Evolutionary conservation across 306 rosid genomes (phyloP).

Genomic region (Potentilla sterilis): DNA sequence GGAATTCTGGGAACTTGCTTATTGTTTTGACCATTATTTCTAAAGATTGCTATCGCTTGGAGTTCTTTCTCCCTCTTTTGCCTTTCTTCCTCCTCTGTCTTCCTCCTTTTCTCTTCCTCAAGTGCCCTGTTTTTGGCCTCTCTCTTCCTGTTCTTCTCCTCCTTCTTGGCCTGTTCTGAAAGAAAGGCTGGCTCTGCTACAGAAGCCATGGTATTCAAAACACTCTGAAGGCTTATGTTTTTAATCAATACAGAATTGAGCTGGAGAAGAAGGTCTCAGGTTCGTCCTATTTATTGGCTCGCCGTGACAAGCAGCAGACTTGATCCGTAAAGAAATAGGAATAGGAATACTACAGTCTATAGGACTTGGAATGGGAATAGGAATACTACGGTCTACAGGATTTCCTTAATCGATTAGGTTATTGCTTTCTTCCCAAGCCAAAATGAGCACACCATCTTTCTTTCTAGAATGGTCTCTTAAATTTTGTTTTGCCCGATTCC

Average conservation of each 20-base stretch:
- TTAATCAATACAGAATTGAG: neutral
- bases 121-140: neutral
- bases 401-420: neutral
- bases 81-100: neutral
- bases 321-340: neutral
- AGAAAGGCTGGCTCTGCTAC: neutral
- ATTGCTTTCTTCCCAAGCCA: neutral
- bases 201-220: neutral
- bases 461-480: neutral
- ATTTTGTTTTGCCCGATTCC: neutral
- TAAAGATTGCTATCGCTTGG: neutral
- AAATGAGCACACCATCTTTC: neutral
- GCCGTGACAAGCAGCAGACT: neutral
- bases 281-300: neutral
- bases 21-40: neutral
- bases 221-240: neutral
- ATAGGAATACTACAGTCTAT: neutral
- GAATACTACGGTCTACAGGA: neutral
- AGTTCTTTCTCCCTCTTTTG: neutral
- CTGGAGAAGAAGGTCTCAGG: neutral
- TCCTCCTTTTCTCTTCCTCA: neutral
- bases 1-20: neutral
- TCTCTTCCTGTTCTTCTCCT: neutral
- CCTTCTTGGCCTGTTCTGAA: neutral
- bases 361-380: neutral